A percentile compares a stretch with the other conserved stretches of the same genome.
Conservation (phyloP, 225 moss, liverwort and hornwort genomes). For the Marchantia paleacea region DNA sequence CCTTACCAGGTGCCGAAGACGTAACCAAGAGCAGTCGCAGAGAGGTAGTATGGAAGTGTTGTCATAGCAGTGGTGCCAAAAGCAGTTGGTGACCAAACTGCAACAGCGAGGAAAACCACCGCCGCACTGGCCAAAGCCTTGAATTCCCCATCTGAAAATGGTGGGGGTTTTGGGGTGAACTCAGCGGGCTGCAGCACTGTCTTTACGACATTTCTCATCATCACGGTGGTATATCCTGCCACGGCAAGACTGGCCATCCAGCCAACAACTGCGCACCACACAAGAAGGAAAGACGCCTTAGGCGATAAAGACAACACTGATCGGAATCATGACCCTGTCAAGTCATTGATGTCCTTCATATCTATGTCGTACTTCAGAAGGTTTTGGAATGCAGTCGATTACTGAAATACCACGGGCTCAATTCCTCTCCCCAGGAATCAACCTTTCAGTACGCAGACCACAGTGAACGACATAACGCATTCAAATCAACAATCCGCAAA, state of each 20-base stretch:
- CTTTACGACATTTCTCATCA: slow-evolving; percentile 74
- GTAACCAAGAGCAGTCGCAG: slow-evolving; percentile 88
- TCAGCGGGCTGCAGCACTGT: slow-evolving; percentile 76
- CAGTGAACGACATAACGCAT: no score
- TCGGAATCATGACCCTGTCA: not conserved
- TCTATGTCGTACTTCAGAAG: no score
- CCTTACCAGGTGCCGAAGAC: slow-evolving; percentile 73
- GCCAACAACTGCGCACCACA: slow-evolving; percentile 40
- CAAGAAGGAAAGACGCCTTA: slow-evolving; percentile 10
- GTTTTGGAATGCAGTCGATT: no score
- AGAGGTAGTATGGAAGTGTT: slow-evolving; percentile 70
- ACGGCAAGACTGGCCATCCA: slow-evolving; percentile 74
- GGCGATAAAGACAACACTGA: not conserved
- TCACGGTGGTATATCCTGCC: slow-evolving; percentile 73
- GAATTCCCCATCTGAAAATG: slow-evolving; percentile 65
- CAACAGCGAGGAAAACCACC: slow-evolving; percentile 59
- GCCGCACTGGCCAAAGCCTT: slow-evolving; percentile 48
- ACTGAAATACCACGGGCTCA: no score
- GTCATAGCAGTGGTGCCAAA: slow-evolving; percentile 70
- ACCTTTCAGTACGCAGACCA: no score
- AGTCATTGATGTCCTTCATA: no score
- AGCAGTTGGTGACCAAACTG: slow-evolving; percentile 68
- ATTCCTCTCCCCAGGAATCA: no score
- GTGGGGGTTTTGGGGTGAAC: slow-evolving; percentile 72
- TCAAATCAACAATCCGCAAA: no score